These are phyloP conservation scores for Phyllosticta paracitricarpa DNA, from an alignment of 2,329 filamentous ascomycete genomes.

Conservation along the genomic window DNA sequence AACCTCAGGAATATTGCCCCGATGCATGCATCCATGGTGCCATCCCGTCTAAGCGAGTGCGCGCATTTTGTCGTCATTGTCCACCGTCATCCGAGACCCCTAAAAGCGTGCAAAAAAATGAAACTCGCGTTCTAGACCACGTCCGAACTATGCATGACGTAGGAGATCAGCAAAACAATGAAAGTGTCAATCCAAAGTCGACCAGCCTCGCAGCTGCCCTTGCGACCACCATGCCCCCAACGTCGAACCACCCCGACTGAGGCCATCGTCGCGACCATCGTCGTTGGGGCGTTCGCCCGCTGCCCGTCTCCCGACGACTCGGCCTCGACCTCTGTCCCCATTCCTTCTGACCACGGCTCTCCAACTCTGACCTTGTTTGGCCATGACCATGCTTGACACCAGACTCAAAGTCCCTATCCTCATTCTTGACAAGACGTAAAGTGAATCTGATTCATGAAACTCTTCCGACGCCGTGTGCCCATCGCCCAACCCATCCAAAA, in stretches of 20 bases:
- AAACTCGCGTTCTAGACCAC: not conserved
- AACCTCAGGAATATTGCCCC: not conserved
- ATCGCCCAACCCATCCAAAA: too few species aligned
- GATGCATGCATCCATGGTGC: not conserved
- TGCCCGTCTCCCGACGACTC: not conserved
- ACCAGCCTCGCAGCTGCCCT: not conserved
- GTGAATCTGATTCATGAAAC: too few species aligned
- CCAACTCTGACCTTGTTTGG: not conserved
- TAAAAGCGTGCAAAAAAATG: not conserved
- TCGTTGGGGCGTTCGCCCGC: not conserved
- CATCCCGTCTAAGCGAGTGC: not conserved
- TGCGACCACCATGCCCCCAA: not conserved
- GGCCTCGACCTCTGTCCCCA: not conserved
- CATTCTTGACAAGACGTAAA: too few species aligned
- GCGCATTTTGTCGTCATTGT: not conserved
- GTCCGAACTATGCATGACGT: not conserved
- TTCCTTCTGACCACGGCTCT: too few species aligned
- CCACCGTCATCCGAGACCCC: not conserved
- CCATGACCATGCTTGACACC: too few species aligned
- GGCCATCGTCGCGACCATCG: not conserved
- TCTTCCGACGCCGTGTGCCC: too few species aligned
- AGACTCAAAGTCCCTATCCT: too few species aligned
- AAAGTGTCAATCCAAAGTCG: not conserved
- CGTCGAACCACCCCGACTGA: not conserved
- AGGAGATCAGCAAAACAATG: not conserved